Evolutionary conservation across 2,329 filamentous ascomycete genomes (phyloP).

Genomic region (Beauveria sp.): DNA sequence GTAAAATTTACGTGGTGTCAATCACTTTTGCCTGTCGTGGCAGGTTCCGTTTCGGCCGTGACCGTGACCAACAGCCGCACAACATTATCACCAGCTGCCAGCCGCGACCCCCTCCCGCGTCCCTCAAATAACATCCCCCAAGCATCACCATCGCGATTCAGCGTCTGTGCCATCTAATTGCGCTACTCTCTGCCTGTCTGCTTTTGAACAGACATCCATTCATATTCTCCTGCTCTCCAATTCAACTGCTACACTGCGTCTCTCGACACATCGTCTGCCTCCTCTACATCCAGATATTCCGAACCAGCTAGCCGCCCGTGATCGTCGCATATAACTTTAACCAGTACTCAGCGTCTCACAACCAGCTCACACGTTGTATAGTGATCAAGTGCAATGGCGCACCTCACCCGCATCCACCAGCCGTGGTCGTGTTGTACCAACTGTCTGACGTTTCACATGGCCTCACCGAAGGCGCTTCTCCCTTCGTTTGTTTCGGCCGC

Average conservation of each 20-base stretch:
- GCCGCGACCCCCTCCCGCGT: neutral
- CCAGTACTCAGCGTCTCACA: neutral
- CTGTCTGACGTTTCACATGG: conserved; percentile 1
- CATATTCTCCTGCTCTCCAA: neutral
- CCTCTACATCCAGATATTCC: neutral
- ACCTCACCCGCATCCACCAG: neutral
- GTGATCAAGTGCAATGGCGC: neutral
- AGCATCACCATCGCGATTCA: neutral
- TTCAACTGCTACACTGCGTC: neutral
- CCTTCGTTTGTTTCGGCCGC: neutral
- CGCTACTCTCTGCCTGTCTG: neutral
- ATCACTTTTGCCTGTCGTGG: too few relatives aligned
- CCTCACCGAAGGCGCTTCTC: neutral
- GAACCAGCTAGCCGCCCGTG: neutral
- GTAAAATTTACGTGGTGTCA: too few relatives aligned
- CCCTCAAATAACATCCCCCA: neutral
- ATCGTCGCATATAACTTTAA: neutral
- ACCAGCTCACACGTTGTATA: neutral
- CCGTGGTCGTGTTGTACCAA: neutral
- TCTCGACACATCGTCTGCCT: neutral
- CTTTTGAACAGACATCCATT: neutral
- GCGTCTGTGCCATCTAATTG: neutral
- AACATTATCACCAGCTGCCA: neutral
- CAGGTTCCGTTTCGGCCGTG: too few relatives aligned
- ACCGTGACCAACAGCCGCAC: neutral